Percentiles rank a stretch among this genome's conserved stretches.
These are phyloP conservation scores for Trichoderma arundinaceum DNA, from an alignment of 2,329 filamentous ascomycete genomes.

Conservation along the genomic window DNA sequence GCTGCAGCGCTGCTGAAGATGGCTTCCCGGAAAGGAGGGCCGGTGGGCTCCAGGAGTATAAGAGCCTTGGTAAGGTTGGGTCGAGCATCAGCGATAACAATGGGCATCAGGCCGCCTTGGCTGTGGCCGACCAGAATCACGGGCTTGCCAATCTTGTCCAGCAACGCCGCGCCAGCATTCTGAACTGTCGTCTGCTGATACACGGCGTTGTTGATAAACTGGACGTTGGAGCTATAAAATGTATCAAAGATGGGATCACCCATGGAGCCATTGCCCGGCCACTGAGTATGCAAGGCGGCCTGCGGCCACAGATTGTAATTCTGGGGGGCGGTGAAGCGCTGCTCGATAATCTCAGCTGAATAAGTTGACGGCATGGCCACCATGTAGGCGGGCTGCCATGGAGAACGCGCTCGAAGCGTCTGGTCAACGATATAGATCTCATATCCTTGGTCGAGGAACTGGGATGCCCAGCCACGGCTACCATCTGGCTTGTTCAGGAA, in stretches of 20 bases:
- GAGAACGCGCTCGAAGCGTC: slow-evolving; percentile 52
- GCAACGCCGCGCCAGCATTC: slow-evolving; percentile 48
- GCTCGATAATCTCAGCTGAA: slow-evolving; percentile 45
- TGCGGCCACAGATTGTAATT: slow-evolving; percentile 48
- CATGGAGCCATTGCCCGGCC: slow-evolving; percentile 49
- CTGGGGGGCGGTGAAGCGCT: slow-evolving; percentile 47
- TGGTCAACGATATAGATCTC: slow-evolving; percentile 56
- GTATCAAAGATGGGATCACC: slow-evolving; percentile 50
- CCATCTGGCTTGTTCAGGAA: slow-evolving; percentile 46
- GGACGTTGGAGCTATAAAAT: slow-evolving; percentile 50
- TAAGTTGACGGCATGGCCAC: slow-evolving; percentile 37
- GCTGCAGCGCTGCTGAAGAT: slow-evolving; percentile 45
- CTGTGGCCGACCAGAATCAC: slow-evolving; percentile 53
- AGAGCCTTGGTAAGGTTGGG: slow-evolving; percentile 50
- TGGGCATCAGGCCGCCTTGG: slow-evolving; percentile 51
- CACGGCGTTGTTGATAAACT: slow-evolving; percentile 43
- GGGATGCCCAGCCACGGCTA: slow-evolving; percentile 54
- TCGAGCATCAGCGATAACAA: slow-evolving; percentile 50
- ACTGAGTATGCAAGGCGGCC: slow-evolving; percentile 50
- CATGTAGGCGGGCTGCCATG: slow-evolving; percentile 45
- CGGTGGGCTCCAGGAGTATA: slow-evolving; percentile 53
- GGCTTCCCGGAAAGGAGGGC: slow-evolving; percentile 54
- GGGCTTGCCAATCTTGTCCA: slow-evolving; percentile 51
- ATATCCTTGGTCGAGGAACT: slow-evolving; percentile 53
- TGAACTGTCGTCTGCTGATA: slow-evolving; percentile 47